Evolutionary conservation across 306 rosid genomes (phyloP).

Genomic region (Corylus avellana): DNA sequence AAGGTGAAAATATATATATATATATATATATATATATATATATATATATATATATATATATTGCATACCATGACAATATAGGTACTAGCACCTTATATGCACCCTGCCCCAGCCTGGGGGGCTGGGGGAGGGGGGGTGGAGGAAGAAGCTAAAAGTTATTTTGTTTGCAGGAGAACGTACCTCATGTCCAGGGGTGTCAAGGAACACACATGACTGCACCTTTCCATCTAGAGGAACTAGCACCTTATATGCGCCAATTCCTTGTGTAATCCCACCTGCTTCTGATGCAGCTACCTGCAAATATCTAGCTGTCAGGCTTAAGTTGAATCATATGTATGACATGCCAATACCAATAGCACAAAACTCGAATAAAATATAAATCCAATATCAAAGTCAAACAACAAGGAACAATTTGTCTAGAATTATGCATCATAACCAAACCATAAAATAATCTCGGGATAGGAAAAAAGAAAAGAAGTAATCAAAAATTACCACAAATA

Average conservation of each 20-base stretch:
- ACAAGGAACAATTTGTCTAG: not conserved
- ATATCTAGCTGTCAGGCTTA: conserved; percentile 34
- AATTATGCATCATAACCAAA: not conserved
- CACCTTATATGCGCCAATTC: conserved; percentile 95
- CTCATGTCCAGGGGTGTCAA: conserved; percentile 99
- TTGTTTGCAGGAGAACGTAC: conserved; percentile 37
- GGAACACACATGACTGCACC: conserved; percentile 80
- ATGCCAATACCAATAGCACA: conserved; percentile 14
- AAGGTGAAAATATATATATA: not conserved
- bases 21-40: no score
- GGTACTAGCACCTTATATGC: no score
- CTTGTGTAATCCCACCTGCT: conserved; percentile 99
- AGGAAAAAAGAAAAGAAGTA: not conserved
- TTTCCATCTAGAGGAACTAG: conserved; percentile 86
- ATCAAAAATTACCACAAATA: not conserved
- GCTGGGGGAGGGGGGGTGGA: no score
- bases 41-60: no score
- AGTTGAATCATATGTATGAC: conserved; percentile 15
- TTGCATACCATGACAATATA: not conserved
- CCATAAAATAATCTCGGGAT: not conserved
- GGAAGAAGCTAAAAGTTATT: conserved; percentile 7
- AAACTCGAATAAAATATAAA: not conserved
- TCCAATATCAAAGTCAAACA: not conserved
- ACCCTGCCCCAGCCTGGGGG: no score
- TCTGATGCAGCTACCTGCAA: conserved; percentile 95